Evolutionary conservation across 106 monocot species (phyloP).

Genomic region (Dendrobium huoshanense): DNA sequence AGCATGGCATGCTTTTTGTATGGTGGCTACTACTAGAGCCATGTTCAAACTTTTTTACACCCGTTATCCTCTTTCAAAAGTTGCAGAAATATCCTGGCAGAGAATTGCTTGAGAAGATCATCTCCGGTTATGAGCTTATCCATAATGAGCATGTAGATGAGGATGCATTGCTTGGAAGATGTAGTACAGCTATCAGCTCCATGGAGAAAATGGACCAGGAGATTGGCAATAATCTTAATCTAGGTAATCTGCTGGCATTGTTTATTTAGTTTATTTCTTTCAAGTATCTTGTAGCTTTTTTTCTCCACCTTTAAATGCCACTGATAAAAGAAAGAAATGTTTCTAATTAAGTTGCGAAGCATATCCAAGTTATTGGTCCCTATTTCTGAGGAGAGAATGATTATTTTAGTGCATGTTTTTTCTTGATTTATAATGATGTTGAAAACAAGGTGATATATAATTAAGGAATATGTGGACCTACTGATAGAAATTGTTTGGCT

Average conservation of each 20-base stretch:
- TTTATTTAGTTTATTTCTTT: not conserved
- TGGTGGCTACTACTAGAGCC: not conserved
- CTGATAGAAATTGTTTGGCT: too few species aligned
- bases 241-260: not conserved
- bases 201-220: slow-evolving; percentile 59
- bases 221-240: slow-evolving; percentile 14
- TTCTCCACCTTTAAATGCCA: not conserved
- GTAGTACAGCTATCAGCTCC: slow-evolving; percentile 36
- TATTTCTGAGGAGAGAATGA: not conserved
- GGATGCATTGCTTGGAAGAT: slow-evolving; percentile 49
- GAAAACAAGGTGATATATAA: not conserved
- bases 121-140: slow-evolving; percentile 47
- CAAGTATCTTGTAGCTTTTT: not conserved
- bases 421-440: not conserved
- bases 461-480: not conserved
- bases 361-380: not conserved
- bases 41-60: not conserved
- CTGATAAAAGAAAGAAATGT: not conserved
- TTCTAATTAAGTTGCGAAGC: not conserved
- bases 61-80: not conserved
- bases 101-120: slow-evolving; percentile 55
- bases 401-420: not conserved
- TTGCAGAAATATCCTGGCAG: slow-evolving; percentile 35
- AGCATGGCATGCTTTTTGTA: not conserved
- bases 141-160: slow-evolving; percentile 40